Percentiles rank a stretch among this genome's conserved stretches.
phyloP scores from a whole-genome alignment of 1,284 basidiomycete genomes.

The Ceratorhiza oryzae-sativae region DNA sequence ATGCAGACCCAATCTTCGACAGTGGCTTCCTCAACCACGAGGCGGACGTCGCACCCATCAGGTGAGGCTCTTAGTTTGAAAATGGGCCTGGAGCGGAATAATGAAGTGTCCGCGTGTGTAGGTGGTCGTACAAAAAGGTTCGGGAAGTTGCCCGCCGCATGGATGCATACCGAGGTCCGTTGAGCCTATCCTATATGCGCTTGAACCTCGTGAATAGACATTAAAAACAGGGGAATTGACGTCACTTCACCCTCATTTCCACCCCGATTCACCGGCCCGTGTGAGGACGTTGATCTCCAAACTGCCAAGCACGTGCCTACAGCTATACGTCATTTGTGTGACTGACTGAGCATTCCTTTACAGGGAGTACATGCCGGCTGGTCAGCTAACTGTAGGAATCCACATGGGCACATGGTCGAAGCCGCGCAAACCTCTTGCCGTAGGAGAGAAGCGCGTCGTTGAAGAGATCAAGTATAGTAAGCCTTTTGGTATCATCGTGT shows the following conservation, averaged over 20 bases:
- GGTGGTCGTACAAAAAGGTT: constrained; percentile 76
- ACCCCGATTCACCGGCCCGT: constrained; percentile 67
- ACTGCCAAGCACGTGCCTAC: constrained; percentile 65
- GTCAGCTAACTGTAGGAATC: constrained; percentile 66
- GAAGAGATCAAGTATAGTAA: constrained; percentile 60
- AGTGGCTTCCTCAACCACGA: constrained; percentile 78
- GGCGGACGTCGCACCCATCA: constrained; percentile 76
- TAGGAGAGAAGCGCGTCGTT: constrained; percentile 59
- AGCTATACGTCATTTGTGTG: neutral
- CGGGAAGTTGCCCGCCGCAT: constrained; percentile 74
- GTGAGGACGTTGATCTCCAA: constrained; percentile 68
- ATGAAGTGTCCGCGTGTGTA: neutral
- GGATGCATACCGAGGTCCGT: constrained; percentile 58
- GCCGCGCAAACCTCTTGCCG: constrained; percentile 63
- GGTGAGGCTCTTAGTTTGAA: constrained; percentile 44
- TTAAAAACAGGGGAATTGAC: constrained; percentile 64
- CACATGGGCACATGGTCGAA: constrained; percentile 74
- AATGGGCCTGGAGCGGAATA: neutral
- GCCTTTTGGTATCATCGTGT: neutral
- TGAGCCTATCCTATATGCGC: neutral
- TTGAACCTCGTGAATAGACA: constrained; percentile 1
- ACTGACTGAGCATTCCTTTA: neutral
- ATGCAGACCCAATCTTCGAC: constrained; percentile 69
- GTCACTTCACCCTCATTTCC: constrained; percentile 76
- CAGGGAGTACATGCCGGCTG: constrained; percentile 35